Percentiles rank a stretch among this genome's conserved stretches.
These are phyloP conservation scores for Lophium mytilinum DNA, from an alignment of 495 filamentous ascomycete genomes.

Conservation along the genomic window DNA sequence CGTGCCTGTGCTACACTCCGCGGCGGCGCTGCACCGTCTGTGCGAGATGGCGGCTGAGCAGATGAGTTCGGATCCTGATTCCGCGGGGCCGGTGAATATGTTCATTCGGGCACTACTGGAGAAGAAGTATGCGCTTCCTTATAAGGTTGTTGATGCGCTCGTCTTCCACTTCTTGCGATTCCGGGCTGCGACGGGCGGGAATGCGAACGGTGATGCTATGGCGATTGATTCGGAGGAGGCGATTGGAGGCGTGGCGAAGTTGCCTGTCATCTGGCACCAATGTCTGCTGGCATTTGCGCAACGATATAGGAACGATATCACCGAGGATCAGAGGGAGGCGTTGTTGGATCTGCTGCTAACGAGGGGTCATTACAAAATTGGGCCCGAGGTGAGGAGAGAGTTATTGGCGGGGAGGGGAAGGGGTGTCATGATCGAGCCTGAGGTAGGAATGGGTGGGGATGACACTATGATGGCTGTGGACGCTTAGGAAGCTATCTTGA, in stretches of 20 bases:
- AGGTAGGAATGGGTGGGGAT: conserved; percentile 59
- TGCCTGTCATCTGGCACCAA: conserved; percentile 90
- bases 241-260: conserved; percentile 40
- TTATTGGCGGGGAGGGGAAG: conserved; percentile 81
- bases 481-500: not conserved
- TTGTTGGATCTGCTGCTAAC: conserved; percentile 80
- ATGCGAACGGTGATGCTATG: conserved; percentile 37
- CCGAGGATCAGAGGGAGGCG: conserved; percentile 87
- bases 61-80: conserved; percentile 62
- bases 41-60: conserved; percentile 91
- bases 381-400: conserved; percentile 86
- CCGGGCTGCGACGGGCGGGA: conserved; percentile 45
- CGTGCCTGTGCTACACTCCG: conserved; percentile 85
- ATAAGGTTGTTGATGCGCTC: conserved; percentile 85
- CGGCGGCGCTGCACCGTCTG: conserved; percentile 79
- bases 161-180: conserved; percentile 97
- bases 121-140: conserved; percentile 94
- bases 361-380: conserved; percentile 80
- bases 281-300: conserved; percentile 83
- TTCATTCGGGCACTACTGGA: conserved; percentile 88
- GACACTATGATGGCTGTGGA: conserved; percentile 62
- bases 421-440: conserved; percentile 58
- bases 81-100: conserved; percentile 76
- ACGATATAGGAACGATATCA: conserved; percentile 86
- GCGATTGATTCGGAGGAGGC: conserved; percentile 40